Conservation (phyloP, 108 stramenopile species). For the Mayamaea pseudoterrestris region DNA sequence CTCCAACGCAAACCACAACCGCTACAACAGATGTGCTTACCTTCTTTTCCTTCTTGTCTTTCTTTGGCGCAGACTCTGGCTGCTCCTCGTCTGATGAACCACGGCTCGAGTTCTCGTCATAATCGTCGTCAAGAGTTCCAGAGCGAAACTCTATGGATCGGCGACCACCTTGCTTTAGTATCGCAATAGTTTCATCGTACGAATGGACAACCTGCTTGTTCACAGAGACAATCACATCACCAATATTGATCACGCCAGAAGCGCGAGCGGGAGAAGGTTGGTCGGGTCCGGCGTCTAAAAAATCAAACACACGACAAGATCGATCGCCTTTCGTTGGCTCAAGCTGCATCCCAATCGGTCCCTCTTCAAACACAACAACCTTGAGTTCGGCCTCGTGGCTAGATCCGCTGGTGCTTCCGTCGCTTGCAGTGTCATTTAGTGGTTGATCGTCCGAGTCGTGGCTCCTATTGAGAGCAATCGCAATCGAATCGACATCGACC, state of each 20-base stretch:
- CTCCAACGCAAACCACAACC: neutral
- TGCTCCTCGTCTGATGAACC: slow-evolving; percentile 3
- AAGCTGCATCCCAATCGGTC: slow-evolving; percentile 18
- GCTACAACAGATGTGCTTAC: neutral
- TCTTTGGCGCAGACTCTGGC: neutral
- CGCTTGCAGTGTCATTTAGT: neutral
- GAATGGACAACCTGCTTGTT: slow-evolving; percentile 11
- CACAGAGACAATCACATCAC: slow-evolving; percentile 10
- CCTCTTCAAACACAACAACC: slow-evolving; percentile 12
- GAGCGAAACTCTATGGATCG: slow-evolving; percentile 4
- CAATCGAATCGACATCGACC: slow-evolving; percentile 1
- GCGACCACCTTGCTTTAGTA: slow-evolving; percentile 5
- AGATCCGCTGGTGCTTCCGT: neutral
- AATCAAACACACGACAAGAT: slow-evolving; percentile 10
- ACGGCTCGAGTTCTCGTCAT: neutral
- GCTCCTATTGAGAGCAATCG: neutral
- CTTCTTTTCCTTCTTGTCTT: slow-evolving; percentile 2
- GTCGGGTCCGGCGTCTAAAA: neutral
- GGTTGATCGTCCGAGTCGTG: neutral
- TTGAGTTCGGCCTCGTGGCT: neutral
- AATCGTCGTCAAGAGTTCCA: slow-evolving; percentile 2
- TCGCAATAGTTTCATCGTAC: slow-evolving; percentile 8
- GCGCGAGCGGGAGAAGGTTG: slow-evolving; percentile 5
- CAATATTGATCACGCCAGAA: slow-evolving; percentile 12
- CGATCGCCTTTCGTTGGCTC: slow-evolving; percentile 12